These are phyloP conservation scores for Begonia masoniana DNA, from an alignment of 306 rosid species.

Conservation along the genomic window DNA sequence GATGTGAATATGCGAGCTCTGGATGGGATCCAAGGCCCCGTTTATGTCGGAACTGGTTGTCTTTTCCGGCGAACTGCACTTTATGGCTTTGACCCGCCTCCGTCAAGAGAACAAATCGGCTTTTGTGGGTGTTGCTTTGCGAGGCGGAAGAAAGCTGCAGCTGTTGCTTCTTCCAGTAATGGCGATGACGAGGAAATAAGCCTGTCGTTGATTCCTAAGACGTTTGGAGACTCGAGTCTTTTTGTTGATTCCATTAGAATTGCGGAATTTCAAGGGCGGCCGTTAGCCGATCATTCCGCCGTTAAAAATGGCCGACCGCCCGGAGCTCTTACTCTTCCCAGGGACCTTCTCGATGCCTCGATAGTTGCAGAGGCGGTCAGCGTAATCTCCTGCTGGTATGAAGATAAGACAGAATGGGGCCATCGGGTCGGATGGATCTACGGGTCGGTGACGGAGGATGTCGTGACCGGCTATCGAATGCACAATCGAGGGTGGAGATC, in stretches of 20 bases:
- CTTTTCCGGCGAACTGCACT: conserved; percentile 87
- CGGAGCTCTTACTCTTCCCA: conserved; percentile 71
- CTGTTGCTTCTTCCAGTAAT: conserved; percentile 33
- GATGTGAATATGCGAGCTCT: conserved; percentile 98
- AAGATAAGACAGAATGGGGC: conserved; percentile 98
- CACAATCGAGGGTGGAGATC: conserved; percentile 97
- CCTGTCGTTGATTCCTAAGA: conserved; percentile 59
- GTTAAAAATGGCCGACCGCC: conserved; percentile 94
- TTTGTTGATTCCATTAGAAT: conserved; percentile 84
- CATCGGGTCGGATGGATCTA: conserved; percentile 98
- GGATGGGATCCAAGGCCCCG: conserved; percentile 98
- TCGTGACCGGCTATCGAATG: conserved; percentile 94
- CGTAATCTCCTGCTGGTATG: conserved; percentile 96
- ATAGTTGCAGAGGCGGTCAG: conserved; percentile 94
- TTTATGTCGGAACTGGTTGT: conserved; percentile 95
- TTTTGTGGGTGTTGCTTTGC: conserved; percentile 68
- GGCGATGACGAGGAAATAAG: conserved; percentile 88
- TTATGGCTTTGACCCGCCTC: conserved; percentile 91
- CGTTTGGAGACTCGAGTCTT: conserved; percentile 76
- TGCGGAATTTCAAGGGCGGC: conserved; percentile 95
- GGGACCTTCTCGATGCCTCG: conserved; percentile 86
- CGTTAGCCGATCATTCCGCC: conserved; percentile 95
- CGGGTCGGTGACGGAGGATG: conserved; percentile 96
- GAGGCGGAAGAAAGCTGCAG: conserved; percentile 31
- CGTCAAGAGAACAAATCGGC: conserved; percentile 53